Evolutionary conservation across 208 protist species (phyloP).

Genomic region (Leishmania turanica): DNA sequence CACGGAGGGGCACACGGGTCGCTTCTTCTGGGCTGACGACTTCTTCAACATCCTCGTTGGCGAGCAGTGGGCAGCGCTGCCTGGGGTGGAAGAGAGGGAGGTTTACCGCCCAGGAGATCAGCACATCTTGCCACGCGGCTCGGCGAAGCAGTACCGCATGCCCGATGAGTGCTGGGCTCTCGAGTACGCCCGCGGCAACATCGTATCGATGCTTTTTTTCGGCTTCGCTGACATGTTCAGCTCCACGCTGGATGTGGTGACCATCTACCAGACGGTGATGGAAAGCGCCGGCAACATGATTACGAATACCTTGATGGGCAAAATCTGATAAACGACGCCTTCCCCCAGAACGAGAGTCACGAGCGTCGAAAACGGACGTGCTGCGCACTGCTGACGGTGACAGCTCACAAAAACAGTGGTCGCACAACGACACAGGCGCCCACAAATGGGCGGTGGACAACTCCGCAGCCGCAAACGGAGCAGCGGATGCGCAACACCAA

Average conservation of each 20-base stretch:
- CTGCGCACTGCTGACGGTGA: neutral
- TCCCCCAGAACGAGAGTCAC: neutral
- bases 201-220: conserved; percentile 93
- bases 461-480: no score
- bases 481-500: neutral
- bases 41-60: conserved; percentile 93
- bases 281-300: conserved; percentile 77
- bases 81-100: conserved; percentile 38
- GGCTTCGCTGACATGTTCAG: conserved; percentile 84
- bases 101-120: conserved; percentile 77
- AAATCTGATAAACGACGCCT: conserved; percentile 55
- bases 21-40: conserved; percentile 82
- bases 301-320: conserved; percentile 63
- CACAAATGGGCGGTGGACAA: neutral
- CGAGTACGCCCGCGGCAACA: conserved; percentile 92
- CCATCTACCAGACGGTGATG: conserved; percentile 63
- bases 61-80: conserved; percentile 86
- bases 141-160: conserved; percentile 92
- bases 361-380: neutral
- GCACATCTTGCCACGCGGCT: conserved; percentile 67
- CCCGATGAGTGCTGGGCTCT: conserved; percentile 91
- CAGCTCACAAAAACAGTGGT: no score
- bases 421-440: no score
- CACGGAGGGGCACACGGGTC: conserved; percentile 91
- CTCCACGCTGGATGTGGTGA: conserved; percentile 84